Base-by-base conservation (phyloP, 305 asterid genomes). In the Rubia peregrina region DNA sequence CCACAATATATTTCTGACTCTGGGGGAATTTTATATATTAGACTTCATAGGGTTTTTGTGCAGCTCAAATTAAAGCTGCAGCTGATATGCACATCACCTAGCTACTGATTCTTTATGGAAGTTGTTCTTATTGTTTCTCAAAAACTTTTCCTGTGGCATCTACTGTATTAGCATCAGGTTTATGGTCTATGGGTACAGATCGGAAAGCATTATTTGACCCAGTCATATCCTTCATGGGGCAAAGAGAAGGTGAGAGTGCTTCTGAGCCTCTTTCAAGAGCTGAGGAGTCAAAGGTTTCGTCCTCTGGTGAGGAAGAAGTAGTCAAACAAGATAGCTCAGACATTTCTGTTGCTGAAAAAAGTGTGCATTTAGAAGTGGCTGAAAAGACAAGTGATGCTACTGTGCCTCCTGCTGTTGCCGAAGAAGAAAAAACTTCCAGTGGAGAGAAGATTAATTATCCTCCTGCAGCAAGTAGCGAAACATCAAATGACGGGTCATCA, bases 161-260 rank as follows among this genome's bases (percentile, higher is more conserved):
- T 63, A 61, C 76, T 66, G 51, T 40, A 65, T 67, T 86, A 86
- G 86, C 85, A 56, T 78, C 93, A 61, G 91, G 93, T 48, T 62
- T 85, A 74, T 84, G 93, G 95, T 81, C 90, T 65, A 79, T 84
- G 57, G 66, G 26, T 24, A 24, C 26, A 24, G 26, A 24, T 24
- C 26, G 26, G 26, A 24, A 24, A 24, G 26, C 26, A 24, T 24
- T 24, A 24, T 24, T 24, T 24, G 91, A 87, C n/a, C 87, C 91
- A 30, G 90, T 87, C 74, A 89, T 82, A 83, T 80, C 89, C 69
- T 85, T 85, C 80, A 81, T 85, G 89, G 95, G 90, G 81, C 91
- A 84, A 61, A 88, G 82, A 80, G 81, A 77, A 43, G 95, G 33
- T 63, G 90, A 77, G 68, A 56, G 66, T 67, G 69, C 73, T 70